Evolutionary conservation across 2,329 filamentous ascomycete species (phyloP).

Genomic region (Falciphora oryzae): DNA sequence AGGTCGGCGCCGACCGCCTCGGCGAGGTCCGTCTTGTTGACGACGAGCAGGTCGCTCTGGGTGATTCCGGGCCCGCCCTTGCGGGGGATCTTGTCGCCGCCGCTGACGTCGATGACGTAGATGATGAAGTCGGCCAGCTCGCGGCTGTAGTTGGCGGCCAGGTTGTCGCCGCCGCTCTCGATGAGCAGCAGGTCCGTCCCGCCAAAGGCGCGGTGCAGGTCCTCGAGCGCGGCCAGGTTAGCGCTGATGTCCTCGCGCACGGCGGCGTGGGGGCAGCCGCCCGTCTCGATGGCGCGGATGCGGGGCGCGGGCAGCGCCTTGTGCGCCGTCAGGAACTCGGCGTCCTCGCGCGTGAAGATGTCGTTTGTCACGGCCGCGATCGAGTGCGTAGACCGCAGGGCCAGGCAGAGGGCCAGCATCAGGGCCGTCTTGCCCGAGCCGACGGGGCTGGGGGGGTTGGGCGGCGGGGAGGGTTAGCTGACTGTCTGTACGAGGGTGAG

Average conservation of each 20-base stretch:
- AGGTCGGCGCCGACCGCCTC: constrained; percentile 87
- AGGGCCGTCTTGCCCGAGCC: constrained; percentile 96
- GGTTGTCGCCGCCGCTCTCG: constrained; percentile 91
- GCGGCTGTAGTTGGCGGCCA: constrained; percentile 92
- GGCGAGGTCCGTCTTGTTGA: constrained; percentile 96
- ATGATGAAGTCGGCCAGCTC: constrained; percentile 97
- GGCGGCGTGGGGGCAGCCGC: constrained; percentile 93
- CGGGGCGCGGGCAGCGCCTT: constrained; percentile 74
- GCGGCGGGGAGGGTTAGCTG: not conserved
- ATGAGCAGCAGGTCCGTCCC: constrained; percentile 83
- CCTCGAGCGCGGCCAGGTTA: constrained; percentile 88
- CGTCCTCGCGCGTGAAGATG: constrained; percentile 97
- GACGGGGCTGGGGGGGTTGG: constrained; percentile 60
- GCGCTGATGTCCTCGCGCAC: constrained; percentile 94
- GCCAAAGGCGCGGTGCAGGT: constrained; percentile 73
- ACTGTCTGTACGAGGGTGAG: not conserved
- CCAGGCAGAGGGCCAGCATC: constrained; percentile 87
- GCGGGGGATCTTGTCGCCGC: constrained; percentile 91
- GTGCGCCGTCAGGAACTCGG: constrained; percentile 90
- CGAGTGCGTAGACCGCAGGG: constrained; percentile 72
- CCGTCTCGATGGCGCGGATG: constrained; percentile 95
- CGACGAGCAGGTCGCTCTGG: constrained; percentile 84
- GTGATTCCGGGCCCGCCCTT: constrained; percentile 98
- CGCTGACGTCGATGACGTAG: constrained; percentile 96
- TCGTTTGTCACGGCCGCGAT: constrained; percentile 97